Evolutionary conservation across 2,329 filamentous ascomycete species (phyloP), one percentile per base, ranked within the genome.

Genomic region (Alternaria triticina): DNA sequence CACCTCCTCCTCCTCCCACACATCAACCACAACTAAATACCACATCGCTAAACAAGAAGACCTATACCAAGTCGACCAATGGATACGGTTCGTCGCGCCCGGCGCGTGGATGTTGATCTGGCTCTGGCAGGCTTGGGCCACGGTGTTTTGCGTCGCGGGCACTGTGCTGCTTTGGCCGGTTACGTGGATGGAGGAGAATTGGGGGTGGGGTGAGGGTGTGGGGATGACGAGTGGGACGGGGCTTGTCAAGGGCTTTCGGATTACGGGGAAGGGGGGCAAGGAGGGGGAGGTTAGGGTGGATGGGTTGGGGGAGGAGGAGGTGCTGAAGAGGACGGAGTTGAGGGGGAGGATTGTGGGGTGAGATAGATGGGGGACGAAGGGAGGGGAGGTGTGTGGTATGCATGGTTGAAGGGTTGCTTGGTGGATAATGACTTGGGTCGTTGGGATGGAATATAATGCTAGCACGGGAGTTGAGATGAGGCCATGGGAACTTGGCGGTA

Each of bases 41-140:
- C 91, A 90, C 75, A 94, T 97, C 66, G 79, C 84, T 7, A 86
- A 84, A 17, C 94, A 97, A 76, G 89, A 96, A 68, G 93, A 97
- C 75, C 81, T 94, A 8, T 97, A 97, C 74, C 92, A 95, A 72
- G 84, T 88, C 1, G 90, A 89, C 52, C 90, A 97, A 69, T 90
- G 90, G 66, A 82, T 95, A 64, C 90, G 90, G 70, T 96, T 96
- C 74, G 70, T 94, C 17, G 72, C 86, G 10, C 86, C 83, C 11
- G 85, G 87, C 0, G 80, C 90, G 0, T 88, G 87, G 8, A 73
- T 86, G 23, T 30, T 90, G 2, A 78, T 93, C 1, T 83, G 87
- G 79, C 66, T 85, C 4, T 91, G 87, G 85, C 91, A 94, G 75
- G 81, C 90, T 20, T 83, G 88, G 57, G 88, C 88, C 4, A 90